Percentiles rank a stretch among this genome's conserved stretches.
These are phyloP conservation scores for Pestalotiopsis sp. DNA, from an alignment of 2,329 filamentous ascomycete genomes.

Conservation along the genomic window DNA sequence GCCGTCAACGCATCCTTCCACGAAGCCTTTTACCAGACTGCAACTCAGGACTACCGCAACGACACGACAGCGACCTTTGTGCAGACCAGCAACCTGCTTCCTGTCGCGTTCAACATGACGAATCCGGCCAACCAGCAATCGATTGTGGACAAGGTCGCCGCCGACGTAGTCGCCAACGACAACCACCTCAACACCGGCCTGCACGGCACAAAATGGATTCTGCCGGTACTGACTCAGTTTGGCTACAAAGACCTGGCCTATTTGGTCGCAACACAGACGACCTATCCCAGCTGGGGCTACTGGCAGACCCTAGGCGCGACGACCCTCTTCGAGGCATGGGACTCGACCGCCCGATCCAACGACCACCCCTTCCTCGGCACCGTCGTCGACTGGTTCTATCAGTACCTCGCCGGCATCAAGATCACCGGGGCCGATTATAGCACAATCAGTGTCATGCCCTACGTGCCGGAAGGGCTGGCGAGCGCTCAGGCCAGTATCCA, in stretches of 20 bases:
- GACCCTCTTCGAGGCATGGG: not conserved
- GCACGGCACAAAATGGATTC: not conserved
- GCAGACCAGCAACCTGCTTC: not conserved
- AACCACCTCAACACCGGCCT: not conserved
- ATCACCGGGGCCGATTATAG: not conserved
- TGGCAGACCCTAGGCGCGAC: not conserved
- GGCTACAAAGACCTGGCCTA: not conserved
- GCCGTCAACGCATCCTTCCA: not conserved
- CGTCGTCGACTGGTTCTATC: not conserved
- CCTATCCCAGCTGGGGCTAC: not conserved
- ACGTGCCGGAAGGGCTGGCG: not conserved
- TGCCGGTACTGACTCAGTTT: not conserved
- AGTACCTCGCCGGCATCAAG: not conserved
- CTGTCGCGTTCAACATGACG: not conserved
- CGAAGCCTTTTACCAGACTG: not conserved
- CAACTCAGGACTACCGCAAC: not conserved
- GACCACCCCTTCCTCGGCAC: not conserved
- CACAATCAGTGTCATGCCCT: not conserved
- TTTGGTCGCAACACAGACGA: not conserved
- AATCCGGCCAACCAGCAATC: not conserved
- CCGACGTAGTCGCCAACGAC: not conserved
- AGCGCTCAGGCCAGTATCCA: not conserved
- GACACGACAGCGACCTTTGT: not conserved
- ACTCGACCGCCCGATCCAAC: not conserved
- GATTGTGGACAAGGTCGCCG: not conserved